Evolutionary conservation across 2,329 filamentous ascomycete genomes (phyloP).

Genomic region (Ceratocystiopsis sp.): DNA sequence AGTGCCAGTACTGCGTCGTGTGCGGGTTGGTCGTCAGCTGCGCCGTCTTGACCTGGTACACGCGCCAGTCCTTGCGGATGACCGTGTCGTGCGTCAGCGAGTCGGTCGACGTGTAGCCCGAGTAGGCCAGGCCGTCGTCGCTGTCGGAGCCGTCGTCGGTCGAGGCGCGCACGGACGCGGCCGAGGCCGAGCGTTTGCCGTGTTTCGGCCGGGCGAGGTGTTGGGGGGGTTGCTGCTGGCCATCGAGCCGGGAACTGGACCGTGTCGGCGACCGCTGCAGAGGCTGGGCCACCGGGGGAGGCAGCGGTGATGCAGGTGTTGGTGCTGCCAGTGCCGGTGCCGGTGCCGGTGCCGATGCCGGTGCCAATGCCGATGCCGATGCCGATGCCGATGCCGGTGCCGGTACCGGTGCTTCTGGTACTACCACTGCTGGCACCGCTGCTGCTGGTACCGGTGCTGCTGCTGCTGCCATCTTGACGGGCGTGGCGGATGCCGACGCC

Average conservation of each 20-base stretch:
- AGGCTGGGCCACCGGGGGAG: too few species aligned
- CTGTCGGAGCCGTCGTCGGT: constrained; percentile 3
- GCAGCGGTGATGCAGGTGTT: too few species aligned
- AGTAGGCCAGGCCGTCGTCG: constrained; percentile 23
- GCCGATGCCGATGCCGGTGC: neutral
- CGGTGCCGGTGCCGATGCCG: too few species aligned
- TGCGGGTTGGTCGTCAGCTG: constrained; percentile 26
- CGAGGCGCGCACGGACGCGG: neutral
- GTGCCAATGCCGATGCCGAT: neutral
- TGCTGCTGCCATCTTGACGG: too few species aligned
- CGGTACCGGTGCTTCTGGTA: neutral
- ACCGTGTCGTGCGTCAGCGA: constrained; percentile 29
- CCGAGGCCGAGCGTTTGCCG: neutral
- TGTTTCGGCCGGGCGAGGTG: too few species aligned
- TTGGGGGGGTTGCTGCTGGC: neutral
- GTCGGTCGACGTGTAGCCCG: constrained; percentile 34
- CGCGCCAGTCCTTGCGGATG: constrained; percentile 29
- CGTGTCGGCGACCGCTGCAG: too few species aligned
- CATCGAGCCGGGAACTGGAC: too few species aligned
- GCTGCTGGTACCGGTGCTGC: too few species aligned
- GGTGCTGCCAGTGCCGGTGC: too few species aligned
- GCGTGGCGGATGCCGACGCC: too few species aligned
- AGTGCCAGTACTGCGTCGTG: constrained; percentile 41
- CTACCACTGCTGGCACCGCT: too few species aligned
- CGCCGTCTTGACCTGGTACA: constrained; percentile 34